Evolutionary conservation across 129 eudicot species (phyloP).

Genomic region (Scalesia atractyloides): DNA sequence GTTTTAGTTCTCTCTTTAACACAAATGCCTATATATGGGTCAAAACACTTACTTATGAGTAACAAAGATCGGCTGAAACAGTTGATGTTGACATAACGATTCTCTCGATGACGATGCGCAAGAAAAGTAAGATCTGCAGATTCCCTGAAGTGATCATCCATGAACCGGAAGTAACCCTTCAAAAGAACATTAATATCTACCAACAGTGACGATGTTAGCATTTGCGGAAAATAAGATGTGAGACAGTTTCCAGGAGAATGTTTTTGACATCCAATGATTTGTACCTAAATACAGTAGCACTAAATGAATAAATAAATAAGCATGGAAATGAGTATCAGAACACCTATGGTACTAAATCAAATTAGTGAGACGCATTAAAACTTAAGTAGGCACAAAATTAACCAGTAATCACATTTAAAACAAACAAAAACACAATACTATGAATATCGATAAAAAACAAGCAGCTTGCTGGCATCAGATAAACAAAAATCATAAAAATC

Average conservation of each 20-base stretch:
- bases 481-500: not conserved
- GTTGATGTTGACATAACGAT: slow-evolving; percentile 82
- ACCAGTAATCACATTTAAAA: not conserved
- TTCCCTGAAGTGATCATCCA: slow-evolving; percentile 90
- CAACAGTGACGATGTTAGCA: slow-evolving; percentile 79
- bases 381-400: not conserved
- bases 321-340: no score
- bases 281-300: slow-evolving; percentile 49
- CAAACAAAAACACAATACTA: not conserved
- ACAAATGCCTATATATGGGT: not conserved
- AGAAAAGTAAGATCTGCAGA: slow-evolving; percentile 96
- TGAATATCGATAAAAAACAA: not conserved
- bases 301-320: slow-evolving; percentile 17
- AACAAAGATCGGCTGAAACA: slow-evolving; percentile 81
- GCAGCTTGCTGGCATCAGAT: not conserved
- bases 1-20: not conserved
- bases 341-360: no score
- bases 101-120: slow-evolving; percentile 94
- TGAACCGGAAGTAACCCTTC: slow-evolving; percentile 71
- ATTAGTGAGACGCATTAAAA: no score
- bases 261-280: slow-evolving; percentile 94
- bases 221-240: slow-evolving; percentile 89
- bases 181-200: slow-evolving; percentile 59
- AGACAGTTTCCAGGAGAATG: slow-evolving; percentile 77
- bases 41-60: slow-evolving; percentile 47